Conservation (phyloP, 1,284 basidiomycete species). For the Trametes versicolor region DNA sequence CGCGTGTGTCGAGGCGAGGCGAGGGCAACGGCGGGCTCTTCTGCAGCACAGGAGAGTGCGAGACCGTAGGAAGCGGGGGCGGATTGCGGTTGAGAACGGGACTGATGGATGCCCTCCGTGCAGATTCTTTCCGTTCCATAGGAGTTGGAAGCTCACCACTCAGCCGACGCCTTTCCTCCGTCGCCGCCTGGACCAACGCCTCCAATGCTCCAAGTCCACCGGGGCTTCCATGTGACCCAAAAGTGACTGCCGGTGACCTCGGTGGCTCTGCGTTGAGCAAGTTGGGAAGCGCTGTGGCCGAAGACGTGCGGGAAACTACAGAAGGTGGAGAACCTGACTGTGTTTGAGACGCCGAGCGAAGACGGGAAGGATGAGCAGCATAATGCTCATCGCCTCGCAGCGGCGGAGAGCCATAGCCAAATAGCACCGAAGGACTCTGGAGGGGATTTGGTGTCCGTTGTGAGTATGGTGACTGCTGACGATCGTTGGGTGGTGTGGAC, state of each 20-base stretch:
- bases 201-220: conserved; percentile 54
- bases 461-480: conserved; percentile 24
- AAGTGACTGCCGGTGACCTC: conserved; percentile 35
- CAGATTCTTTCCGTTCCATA: conserved; percentile 24
- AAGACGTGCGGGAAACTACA: conserved; percentile 24
- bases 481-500: conserved; percentile 18
- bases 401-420: conserved; percentile 5
- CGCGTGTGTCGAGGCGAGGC: conserved; percentile 29
- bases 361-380: conserved; percentile 4
- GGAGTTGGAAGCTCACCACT: conserved; percentile 42
- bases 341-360: conserved; percentile 24
- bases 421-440: conserved; percentile 16
- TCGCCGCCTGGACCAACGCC: conserved; percentile 64
- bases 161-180: conserved; percentile 59
- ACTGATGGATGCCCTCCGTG: conserved; percentile 37
- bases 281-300: conserved; percentile 37
- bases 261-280: conserved; percentile 38
- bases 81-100: conserved; percentile 37
- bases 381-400: conserved; percentile 10
- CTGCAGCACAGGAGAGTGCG: conserved; percentile 29
- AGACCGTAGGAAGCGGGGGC: conserved; percentile 21
- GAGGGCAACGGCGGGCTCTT: conserved; percentile 28
- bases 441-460: conserved; percentile 11
- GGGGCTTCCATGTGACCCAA: conserved; percentile 21
- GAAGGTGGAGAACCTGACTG: conserved; percentile 21